Evolutionary conservation across 225 moss, liverwort and hornwort genomes (phyloP).

Genomic region (Anthoceros angustus): DNA sequence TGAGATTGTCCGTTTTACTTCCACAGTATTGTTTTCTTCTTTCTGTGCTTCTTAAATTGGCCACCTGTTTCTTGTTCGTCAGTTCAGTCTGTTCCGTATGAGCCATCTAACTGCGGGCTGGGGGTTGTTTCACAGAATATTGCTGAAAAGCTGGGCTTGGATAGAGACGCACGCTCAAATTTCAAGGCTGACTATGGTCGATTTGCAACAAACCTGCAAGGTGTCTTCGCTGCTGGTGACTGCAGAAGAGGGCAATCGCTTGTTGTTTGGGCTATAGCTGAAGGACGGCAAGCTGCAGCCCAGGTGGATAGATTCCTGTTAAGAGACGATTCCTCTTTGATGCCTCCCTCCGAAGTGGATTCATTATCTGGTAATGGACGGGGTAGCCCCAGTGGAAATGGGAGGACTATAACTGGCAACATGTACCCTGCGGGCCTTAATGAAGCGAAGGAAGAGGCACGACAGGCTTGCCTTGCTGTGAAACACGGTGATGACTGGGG

Average conservation of each 20-base stretch:
- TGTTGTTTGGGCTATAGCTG: constrained; percentile 77
- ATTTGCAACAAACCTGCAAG: constrained; percentile 50
- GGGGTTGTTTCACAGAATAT: constrained; percentile 37
- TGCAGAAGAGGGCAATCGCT: constrained; percentile 56
- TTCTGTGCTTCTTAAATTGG: not conserved
- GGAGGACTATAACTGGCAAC: constrained; percentile 5
- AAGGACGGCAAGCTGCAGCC: constrained; percentile 64
- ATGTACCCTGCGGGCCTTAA: constrained; percentile 36
- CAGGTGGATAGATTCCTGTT: constrained; percentile 40
- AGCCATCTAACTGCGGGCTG: not conserved
- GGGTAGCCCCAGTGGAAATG: constrained; percentile 13
- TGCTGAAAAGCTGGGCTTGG: constrained; percentile 59
- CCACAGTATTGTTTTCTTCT: not conserved
- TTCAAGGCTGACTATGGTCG: constrained; percentile 62
- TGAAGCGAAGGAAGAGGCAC: constrained; percentile 33
- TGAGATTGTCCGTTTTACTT: not conserved
- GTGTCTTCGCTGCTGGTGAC: constrained; percentile 60
- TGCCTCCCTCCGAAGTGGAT: constrained; percentile 14
- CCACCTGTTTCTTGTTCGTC: not conserved
- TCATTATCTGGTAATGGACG: constrained; percentile 16
- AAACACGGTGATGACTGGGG: constrained; percentile 24
- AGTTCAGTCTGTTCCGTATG: not conserved
- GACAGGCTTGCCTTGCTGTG: constrained; percentile 40
- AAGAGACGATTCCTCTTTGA: not conserved
- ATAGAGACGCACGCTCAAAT: constrained; percentile 61